These are phyloP conservation scores for Rhododendron mucronatum DNA, from an alignment of 148 eudicot species.

Conservation along the genomic window DNA sequence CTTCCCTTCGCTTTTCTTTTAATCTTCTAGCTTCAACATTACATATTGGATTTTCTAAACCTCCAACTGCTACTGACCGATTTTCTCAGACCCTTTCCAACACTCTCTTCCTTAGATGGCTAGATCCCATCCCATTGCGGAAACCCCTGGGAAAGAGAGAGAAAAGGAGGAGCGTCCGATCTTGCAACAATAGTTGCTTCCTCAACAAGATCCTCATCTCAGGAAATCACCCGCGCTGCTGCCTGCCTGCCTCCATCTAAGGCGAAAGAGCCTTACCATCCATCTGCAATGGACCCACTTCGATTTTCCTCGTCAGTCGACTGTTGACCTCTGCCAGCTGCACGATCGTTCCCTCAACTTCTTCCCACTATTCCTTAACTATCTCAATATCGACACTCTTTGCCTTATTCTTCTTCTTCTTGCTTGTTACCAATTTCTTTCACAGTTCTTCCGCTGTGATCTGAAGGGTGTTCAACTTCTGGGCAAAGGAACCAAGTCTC, in stretches of 20 bases:
- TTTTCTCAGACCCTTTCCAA: slow-evolving; percentile 65
- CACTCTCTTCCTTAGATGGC: slow-evolving; percentile 25
- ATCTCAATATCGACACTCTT: slow-evolving; percentile 44
- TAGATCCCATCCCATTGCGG: too few species aligned
- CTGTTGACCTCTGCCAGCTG: slow-evolving; percentile 57
- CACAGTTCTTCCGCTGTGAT: slow-evolving; percentile 36
- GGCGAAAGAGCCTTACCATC: slow-evolving; percentile 19
- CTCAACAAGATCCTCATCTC: too few species aligned
- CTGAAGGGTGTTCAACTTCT: too few species aligned
- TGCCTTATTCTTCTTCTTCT: slow-evolving; percentile 38
- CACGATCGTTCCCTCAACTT: slow-evolving; percentile 51
- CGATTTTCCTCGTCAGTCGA: slow-evolving; percentile 27
- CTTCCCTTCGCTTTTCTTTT: slow-evolving; percentile 46
- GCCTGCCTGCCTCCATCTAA: slow-evolving; percentile 24
- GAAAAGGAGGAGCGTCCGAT: too few species aligned
- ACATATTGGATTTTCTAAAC: slow-evolving; percentile 60
- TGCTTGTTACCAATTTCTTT: slow-evolving; percentile 45
- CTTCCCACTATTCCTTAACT: slow-evolving; percentile 23
- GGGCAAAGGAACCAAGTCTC: too few species aligned
- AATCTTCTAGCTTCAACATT: slow-evolving; percentile 52
- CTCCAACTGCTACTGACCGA: slow-evolving; percentile 57
- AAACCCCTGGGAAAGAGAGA: too few species aligned
- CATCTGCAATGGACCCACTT: neutral
- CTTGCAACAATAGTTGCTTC: too few species aligned
- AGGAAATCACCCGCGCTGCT: slow-evolving; percentile 15